Base-by-base conservation (phyloP, 1,284 basidiomycete species). In the Cystobasidium sp. region DNA sequence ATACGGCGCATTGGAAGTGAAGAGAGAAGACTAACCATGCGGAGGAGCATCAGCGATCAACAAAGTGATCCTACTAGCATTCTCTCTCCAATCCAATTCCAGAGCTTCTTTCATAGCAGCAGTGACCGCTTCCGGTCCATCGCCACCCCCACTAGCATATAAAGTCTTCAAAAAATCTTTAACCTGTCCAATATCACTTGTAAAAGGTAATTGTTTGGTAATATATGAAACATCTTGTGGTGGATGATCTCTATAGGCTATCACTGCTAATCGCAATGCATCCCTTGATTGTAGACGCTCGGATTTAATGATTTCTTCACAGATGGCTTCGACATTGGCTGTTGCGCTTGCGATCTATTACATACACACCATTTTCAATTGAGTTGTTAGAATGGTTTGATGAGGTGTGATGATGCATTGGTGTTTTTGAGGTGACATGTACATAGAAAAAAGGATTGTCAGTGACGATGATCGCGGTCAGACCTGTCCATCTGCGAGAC, bases 81-180 rank as follows among this genome's bases (percentile, higher is more conserved):
- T 84, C 63, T 87, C 86, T 78, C 97, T 86, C 97, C 97, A 99
- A 51, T 94, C 90, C 88, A 97, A 91, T 10, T 84, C 83, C 78
- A 94, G 81, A 16, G 90, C 90, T 78, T 95, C 94, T 8, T 89
- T 89, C 83, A 99, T 85, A 12, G 91, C 96, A 3, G 96, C 94
- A 0, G 97, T 99, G 74, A 97, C 92, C 3, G 95, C 97, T 82
- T 99, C 97, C 0, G 97, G 97, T 0, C 97, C 96, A 85, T 99
- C 96, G 12, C 96, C 96, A 39, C 97, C 82, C 20, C 96, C 96
- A 6, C 91, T 92, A 16, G 97, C 97, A 84, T 96, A 94, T 75
- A 95, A 84, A 24, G 86, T 85, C 58, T 91, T 90, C 74, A 99
- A 86, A 81, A 95, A 88, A 80, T 87, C 88, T 80, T 97, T 92